These are phyloP conservation scores for Fusarium lyarnte DNA, from an alignment of 2,329 filamentous ascomycete genomes.

Conservation along the genomic window DNA sequence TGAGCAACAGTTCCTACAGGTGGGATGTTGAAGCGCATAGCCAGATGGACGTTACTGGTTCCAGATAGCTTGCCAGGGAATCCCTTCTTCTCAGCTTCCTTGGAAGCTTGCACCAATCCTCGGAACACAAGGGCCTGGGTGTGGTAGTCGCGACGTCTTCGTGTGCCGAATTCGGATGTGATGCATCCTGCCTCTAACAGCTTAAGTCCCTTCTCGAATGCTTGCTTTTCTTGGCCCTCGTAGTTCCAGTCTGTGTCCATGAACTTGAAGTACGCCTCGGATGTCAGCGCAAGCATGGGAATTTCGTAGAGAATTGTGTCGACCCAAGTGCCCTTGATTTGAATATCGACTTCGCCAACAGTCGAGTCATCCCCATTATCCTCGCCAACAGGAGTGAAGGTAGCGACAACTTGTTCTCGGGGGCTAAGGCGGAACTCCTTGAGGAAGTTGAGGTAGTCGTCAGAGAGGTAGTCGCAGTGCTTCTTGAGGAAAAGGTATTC, in stretches of 20 bases:
- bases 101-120: slow-evolving; percentile 81
- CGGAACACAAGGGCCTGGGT: slow-evolving; percentile 92
- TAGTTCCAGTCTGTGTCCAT: slow-evolving; percentile 94
- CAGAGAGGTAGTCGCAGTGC: slow-evolving; percentile 82
- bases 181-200: slow-evolving; percentile 85
- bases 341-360: slow-evolving; percentile 78
- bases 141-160: slow-evolving; percentile 90
- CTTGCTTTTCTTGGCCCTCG: slow-evolving; percentile 84
- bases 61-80: slow-evolving; percentile 80
- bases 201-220: slow-evolving; percentile 80
- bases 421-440: slow-evolving; percentile 84
- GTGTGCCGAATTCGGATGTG: slow-evolving; percentile 93
- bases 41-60: slow-evolving; percentile 96
- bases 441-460: slow-evolving; percentile 83
- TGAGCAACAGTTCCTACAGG: slow-evolving; percentile 92
- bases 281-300: slow-evolving; percentile 88
- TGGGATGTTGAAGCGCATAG: slow-evolving; percentile 87
- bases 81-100: slow-evolving; percentile 72
- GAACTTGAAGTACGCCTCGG: slow-evolving; percentile 97
- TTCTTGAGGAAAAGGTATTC: slow-evolving; percentile 82
- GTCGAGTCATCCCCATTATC: slow-evolving; percentile 72
- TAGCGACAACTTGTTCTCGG: slow-evolving; percentile 78
- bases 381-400: slow-evolving; percentile 66
- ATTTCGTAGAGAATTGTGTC: slow-evolving; percentile 99
- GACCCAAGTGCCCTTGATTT: slow-evolving; percentile 85